A percentile compares a stretch with the other conserved stretches of the same genome.
phyloP scores from a whole-genome alignment of 805 yeast genomes.

The Yarrowia divulgata region DNA sequence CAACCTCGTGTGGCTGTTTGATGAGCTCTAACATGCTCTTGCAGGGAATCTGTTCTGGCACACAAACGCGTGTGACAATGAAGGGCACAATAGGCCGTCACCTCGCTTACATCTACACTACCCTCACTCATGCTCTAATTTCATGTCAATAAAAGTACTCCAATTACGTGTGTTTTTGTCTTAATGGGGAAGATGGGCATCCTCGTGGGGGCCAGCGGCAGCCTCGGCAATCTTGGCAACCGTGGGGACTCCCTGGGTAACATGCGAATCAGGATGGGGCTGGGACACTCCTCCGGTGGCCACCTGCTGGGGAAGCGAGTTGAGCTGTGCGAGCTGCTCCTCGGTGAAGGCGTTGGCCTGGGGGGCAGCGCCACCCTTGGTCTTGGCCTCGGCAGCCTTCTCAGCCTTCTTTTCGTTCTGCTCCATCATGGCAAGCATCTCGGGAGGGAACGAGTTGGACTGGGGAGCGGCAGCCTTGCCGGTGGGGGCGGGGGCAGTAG shows the following conservation, averaged over 20 bases:
- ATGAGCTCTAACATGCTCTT: too few relatives aligned
- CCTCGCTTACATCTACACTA: neutral
- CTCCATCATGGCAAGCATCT: conserved; percentile 39
- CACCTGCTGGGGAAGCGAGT: conserved; percentile 35
- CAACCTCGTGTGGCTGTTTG: too few relatives aligned
- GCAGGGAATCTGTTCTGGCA: too few relatives aligned
- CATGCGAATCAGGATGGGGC: conserved; percentile 31
- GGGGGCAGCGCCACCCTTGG: conserved; percentile 23
- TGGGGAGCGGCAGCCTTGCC: conserved; percentile 37
- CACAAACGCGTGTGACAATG: too few relatives aligned
- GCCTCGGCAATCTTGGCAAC: conserved; percentile 39
- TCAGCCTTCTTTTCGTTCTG: conserved; percentile 16
- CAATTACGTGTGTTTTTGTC: conserved; percentile 35
- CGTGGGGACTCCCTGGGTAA: conserved; percentile 34
- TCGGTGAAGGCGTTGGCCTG: conserved; percentile 38
- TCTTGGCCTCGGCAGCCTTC: conserved; percentile 21
- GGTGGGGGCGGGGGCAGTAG: conserved; percentile 39
- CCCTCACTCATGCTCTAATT: neutral
- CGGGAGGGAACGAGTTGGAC: conserved; percentile 35
- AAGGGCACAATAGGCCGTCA: neutral
- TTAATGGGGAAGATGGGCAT: conserved; percentile 37
- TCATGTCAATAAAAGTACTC: conserved; percentile 29
- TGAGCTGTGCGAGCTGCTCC: conserved; percentile 35
- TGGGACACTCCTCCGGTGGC: conserved; percentile 20
- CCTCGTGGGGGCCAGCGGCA: conserved; percentile 34